A percentile compares a stretch with the other conserved stretches of the same genome.
These are phyloP conservation scores for Phytopythium litorale DNA, from an alignment of 352 stramenopile genomes.

Conservation along the genomic window DNA sequence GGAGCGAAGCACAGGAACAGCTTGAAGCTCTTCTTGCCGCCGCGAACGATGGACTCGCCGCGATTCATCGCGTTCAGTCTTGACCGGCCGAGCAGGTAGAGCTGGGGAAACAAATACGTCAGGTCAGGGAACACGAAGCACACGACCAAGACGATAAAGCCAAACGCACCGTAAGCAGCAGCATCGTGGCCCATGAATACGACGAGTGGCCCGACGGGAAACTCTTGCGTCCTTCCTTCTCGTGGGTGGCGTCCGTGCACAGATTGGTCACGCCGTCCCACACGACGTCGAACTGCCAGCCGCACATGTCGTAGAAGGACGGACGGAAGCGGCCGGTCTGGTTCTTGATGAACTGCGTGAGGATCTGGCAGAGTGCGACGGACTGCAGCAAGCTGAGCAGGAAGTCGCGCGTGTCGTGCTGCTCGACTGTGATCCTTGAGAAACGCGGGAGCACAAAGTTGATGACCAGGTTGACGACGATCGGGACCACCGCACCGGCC, in stretches of 20 bases:
- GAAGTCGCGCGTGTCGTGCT: slow-evolving; percentile 75
- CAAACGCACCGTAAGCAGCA: slow-evolving; percentile 58
- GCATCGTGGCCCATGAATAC: slow-evolving; percentile 68
- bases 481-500: slow-evolving; percentile 1
- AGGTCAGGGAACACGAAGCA: too few relatives aligned
- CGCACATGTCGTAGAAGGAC: slow-evolving; percentile 83
- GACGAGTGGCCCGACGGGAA: slow-evolving; percentile 81
- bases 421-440: slow-evolving; percentile 36
- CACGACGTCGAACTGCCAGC: slow-evolving; percentile 57
- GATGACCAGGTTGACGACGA: neutral
- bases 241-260: slow-evolving; percentile 46
- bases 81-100: slow-evolving; percentile 72
- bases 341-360: slow-evolving; percentile 81
- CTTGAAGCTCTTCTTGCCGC: slow-evolving; percentile 61
- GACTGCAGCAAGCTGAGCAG: slow-evolving; percentile 63
- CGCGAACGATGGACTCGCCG: slow-evolving; percentile 44
- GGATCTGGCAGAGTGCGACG: slow-evolving; percentile 33
- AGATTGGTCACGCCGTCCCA: slow-evolving; percentile 80
- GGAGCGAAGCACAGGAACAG: slow-evolving; percentile 75
- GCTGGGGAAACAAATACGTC: slow-evolving; percentile 12
- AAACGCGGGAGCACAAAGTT: neutral
- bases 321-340: slow-evolving; percentile 74
- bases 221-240: slow-evolving; percentile 74
- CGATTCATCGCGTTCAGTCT: slow-evolving; percentile 60
- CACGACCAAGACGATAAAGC: too few relatives aligned